Evolutionary conservation across 306 rosid genomes (phyloP).

Genomic region (Potentilla sterilis): DNA sequence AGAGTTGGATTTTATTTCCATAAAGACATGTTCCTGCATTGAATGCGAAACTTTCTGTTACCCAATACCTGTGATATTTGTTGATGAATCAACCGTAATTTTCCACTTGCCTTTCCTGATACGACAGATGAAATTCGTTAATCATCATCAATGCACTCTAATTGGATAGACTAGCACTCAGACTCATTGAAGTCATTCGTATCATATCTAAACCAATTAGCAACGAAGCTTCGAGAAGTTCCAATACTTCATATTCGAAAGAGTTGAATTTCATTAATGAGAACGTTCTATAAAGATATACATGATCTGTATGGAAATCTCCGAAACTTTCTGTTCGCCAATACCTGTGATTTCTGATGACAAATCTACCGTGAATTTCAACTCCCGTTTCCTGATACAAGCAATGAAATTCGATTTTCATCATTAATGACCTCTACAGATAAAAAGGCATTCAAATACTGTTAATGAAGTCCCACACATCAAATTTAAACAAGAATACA

Average conservation of each 20-base stretch:
- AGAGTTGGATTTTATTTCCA: not conserved
- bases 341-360: not conserved
- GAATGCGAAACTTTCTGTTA: not conserved
- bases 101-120: constrained; percentile 8
- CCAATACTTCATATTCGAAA: not conserved
- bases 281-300: not conserved
- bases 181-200: not conserved
- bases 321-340: not conserved
- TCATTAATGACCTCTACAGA: constrained; percentile 7
- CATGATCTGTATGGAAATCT: not conserved
- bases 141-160: not conserved
- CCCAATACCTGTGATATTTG: not conserved
- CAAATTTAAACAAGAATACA: not conserved
- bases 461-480: not conserved
- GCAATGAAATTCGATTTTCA: not conserved
- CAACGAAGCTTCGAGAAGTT: not conserved
- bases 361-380: not conserved
- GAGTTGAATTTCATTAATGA: not conserved
- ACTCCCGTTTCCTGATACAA: not conserved
- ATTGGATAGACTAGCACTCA: not conserved
- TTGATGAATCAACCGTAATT: not conserved
- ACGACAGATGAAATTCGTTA: not conserved
- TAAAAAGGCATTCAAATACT: not conserved
- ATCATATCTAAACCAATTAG: not conserved
- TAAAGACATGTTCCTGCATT: not conserved